Conservation (phyloP, 2,329 filamentous ascomycete species). For the Acarospora socialis region DNA sequence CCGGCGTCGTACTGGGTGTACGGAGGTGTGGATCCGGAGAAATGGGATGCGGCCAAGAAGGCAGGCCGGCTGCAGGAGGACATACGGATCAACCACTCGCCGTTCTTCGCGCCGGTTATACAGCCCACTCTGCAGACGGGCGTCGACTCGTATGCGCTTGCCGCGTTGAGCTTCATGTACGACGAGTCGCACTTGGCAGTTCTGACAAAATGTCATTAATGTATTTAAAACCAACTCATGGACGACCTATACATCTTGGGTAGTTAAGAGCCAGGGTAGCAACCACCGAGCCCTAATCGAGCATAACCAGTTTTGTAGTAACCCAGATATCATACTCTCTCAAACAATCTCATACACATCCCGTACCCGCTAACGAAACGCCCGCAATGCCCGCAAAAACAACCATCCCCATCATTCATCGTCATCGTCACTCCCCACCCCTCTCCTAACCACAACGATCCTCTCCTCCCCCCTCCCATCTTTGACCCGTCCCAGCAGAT, state of each 20-base stretch:
- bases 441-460: constrained; percentile 73
- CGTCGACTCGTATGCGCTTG: constrained; percentile 14
- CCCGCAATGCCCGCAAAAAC: constrained; percentile 35
- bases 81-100: constrained; percentile 16
- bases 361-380: not conserved
- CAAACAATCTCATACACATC: too few relatives aligned
- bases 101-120: constrained; percentile 15
- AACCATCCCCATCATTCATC: constrained; percentile 55
- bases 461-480: constrained; percentile 40
- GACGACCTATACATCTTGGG: too few relatives aligned
- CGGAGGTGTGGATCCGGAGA: constrained; percentile 12
- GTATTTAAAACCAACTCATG: too few relatives aligned
- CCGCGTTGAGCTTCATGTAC: constrained; percentile 13
- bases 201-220: too few relatives aligned
- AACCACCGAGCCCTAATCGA: too few relatives aligned
- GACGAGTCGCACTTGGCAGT: too few relatives aligned
- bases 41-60: constrained; percentile 11
- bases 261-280: too few relatives aligned
- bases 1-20: constrained; percentile 15
- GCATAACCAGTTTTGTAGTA: too few relatives aligned
- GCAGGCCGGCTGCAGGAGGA: constrained; percentile 10
- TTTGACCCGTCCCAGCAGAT: constrained; percentile 68
- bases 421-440: constrained; percentile 74
- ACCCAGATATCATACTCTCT: too few relatives aligned
- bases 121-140: constrained; percentile 15